Base-by-base conservation (phyloP, 2,329 filamentous ascomycete species). In the Hysterium pulicare region DNA sequence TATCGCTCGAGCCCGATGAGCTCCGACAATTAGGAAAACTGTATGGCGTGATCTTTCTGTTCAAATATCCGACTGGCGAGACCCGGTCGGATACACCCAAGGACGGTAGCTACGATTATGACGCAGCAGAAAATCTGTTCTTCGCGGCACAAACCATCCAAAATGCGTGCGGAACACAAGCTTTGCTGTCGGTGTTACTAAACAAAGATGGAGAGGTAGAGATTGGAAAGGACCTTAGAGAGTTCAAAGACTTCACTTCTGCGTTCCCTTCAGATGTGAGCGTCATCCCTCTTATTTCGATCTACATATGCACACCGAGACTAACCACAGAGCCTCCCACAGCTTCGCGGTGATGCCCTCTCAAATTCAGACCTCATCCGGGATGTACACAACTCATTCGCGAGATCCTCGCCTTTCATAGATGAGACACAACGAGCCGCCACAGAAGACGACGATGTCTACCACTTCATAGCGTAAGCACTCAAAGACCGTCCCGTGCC, bases 101-200 rank as follows among this genome's bases (percentile, higher is more conserved):
- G 51, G 90, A 97, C 66, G 93, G 93, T 47, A 75, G 72, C 24
- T 95, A 88, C 67, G 90, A 96, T 71, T 74, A 82, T 54, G 76
- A 75, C 13, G 88, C 89, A 11, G 75, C 86, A 15, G 83, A 89
- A 49, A 76, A 79, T 48, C 77, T 95, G 57, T 98, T 95, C 77
- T 98, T 98, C 70, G 93, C 93, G 3, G 83, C 85, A 22, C 93
- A 98, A 73, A 97, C 91, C 3, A 98, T 98, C 65, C 91, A 97
- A 70, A 98, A 98, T 69, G 93, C 93, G 6, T 98, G 93, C 71
- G 93, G 90, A 33, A 98, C 93, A 13, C 93, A 98, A 68, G 93
- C 93, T 3, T 81, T 98, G 35, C 80, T 98, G 31, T 93, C 87
- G 40, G 87, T 97, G 41, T 78, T 97, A 23, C 75, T 98, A 53